phyloP scores from a whole-genome alignment of 805 yeast genomes.

The Brettanomyces sp. region DNA sequence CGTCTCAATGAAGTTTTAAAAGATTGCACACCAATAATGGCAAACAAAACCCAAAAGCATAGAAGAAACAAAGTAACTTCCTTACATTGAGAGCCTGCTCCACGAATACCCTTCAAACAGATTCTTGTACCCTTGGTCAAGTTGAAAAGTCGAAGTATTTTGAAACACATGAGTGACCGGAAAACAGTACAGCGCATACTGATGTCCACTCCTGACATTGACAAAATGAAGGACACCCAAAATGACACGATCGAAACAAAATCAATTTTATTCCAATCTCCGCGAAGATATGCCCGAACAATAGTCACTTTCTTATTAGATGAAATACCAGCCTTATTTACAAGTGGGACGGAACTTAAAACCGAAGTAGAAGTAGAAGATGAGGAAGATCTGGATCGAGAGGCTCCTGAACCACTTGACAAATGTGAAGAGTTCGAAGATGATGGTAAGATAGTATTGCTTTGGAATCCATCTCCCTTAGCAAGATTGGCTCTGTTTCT shows the following conservation, averaged over 20 bases:
- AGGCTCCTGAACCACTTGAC: not conserved
- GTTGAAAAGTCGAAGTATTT: slow-evolving; percentile 67
- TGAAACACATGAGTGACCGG: slow-evolving; percentile 62
- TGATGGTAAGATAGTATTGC: not conserved
- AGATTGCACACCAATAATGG: slow-evolving; percentile 82
- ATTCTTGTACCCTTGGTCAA: slow-evolving; percentile 66
- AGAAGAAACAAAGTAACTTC: slow-evolving; percentile 66
- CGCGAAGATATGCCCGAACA: slow-evolving; percentile 59
- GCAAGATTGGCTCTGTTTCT: not conserved
- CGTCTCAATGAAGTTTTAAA: slow-evolving; percentile 78
- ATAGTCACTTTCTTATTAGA: not conserved
- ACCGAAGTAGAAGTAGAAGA: not conserved
- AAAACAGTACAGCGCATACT: slow-evolving; percentile 50
- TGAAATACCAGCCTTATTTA: not conserved
- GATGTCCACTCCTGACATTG: slow-evolving; percentile 41
- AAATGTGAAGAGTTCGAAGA: not conserved
- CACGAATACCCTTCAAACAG: slow-evolving; percentile 60
- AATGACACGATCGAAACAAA: slow-evolving; percentile 58
- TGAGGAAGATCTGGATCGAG: not conserved
- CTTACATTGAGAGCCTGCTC: slow-evolving; percentile 64
- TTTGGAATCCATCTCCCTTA: not conserved
- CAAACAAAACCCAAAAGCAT: slow-evolving; percentile 76
- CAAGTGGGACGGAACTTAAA: not conserved
- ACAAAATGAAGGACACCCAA: slow-evolving; percentile 64
- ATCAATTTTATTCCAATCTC: slow-evolving; percentile 83